Evolutionary conservation across 306 rosid species (phyloP), one percentile per base, ranked within the genome.

Genomic region (Acmispon strigosus): DNA sequence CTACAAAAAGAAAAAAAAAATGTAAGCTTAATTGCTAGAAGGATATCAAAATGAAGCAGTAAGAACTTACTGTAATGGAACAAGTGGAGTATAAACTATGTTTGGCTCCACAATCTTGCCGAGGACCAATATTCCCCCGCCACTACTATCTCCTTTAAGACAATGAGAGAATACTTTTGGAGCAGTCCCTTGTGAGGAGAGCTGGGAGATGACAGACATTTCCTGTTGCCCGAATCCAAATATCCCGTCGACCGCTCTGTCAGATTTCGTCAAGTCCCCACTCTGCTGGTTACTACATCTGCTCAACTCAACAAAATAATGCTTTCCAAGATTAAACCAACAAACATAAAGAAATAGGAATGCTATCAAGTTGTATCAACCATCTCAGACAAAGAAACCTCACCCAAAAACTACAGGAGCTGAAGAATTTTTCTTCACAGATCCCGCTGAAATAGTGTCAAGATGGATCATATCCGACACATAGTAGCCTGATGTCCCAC

Each of bases 91-190:
- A 53, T 86, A 95, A 66, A 95, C 90, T 4, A 95, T 80, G 77
- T 82, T 87, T 68, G 99, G 96, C 63, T 91, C 92, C 64, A 91
- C 78, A 81, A 95, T 89, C 82, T 90, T 96, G 12, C 99, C 99
- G 4, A 95, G 89, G 66, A 95, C 99, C 88, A 95, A 76, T 67
- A 91, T 83, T 29, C 99, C 99, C 19, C 99, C 99, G 66, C 99
- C 99, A 42, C 39, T 76, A 48, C 80, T 85, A 75, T 91, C 97
- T 60, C 99, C 99, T 72, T 78, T 91, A 76, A 95, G 86, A 78
- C 99, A 95, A 74, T 95, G 99, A 14, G 99, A 95, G 84, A 95
- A 95, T 43, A 80, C 90, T 63, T 84, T 87, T 7, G 99, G 93
- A 19, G 97, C 90, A 59, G 84, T 43, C 78, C 97, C 96, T 75